These are phyloP conservation scores for Phialophora chinensis DNA, from an alignment of 2,329 filamentous ascomycete species.

Conservation along the genomic window DNA sequence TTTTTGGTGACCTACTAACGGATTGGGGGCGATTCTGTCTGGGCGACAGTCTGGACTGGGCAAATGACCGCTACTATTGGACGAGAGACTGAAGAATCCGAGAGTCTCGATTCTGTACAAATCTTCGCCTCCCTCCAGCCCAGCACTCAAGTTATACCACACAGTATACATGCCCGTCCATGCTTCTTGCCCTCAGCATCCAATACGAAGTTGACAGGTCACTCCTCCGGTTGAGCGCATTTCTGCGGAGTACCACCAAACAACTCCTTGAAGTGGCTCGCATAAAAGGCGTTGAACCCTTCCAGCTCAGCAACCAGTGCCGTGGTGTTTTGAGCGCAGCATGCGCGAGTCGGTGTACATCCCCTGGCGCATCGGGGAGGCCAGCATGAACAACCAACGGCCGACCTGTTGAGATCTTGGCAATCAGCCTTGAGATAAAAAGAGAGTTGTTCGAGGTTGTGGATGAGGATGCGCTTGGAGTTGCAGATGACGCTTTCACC, in stretches of 20 bases:
- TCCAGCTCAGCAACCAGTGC: slow-evolving; percentile 1
- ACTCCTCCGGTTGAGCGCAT: neutral
- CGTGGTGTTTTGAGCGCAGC: slow-evolving; percentile 7
- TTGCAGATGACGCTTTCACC: slow-evolving; percentile 10
- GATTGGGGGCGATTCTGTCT: neutral
- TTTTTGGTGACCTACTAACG: neutral
- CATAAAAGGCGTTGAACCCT: slow-evolving; percentile 8
- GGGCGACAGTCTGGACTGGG: neutral
- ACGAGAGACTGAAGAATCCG: neutral
- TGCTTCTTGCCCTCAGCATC: neutral
- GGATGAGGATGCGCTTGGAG: neutral
- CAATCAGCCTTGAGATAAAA: slow-evolving; percentile 11
- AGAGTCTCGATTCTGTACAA: neutral
- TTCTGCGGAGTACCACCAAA: slow-evolving; percentile 3
- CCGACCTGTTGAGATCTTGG: neutral
- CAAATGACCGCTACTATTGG: neutral
- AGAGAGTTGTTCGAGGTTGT: slow-evolving; percentile 11
- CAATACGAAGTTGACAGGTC: neutral
- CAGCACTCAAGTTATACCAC: neutral
- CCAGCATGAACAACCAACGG: slow-evolving; percentile 10
- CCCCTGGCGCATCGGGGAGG: neutral
- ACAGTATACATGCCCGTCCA: neutral
- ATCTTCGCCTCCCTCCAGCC: neutral
- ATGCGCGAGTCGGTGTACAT: neutral
- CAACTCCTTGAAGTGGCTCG: neutral